phyloP scores from a whole-genome alignment of 768 basidiomycete genomes.

The Trametes cinnabarina region DNA sequence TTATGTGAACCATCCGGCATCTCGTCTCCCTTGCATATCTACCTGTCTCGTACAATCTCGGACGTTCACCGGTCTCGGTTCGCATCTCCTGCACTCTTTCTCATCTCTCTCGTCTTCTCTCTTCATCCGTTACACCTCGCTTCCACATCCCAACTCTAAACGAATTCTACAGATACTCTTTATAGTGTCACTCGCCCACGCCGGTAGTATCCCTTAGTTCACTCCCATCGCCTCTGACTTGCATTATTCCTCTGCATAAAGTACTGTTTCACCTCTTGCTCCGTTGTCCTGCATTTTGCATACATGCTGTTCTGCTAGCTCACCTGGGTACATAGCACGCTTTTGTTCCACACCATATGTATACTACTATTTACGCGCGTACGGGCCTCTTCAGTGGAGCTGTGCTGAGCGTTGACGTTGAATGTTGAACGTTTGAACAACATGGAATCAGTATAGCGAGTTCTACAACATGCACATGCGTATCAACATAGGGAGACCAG shows the following conservation, averaged over 20 bases:
- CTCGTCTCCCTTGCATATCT: constrained; percentile 27
- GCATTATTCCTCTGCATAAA: constrained; percentile 27
- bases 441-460: constrained; percentile 19
- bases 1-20: constrained; percentile 24
- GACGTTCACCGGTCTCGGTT: constrained; percentile 15
- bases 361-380: constrained; percentile 28
- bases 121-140: constrained; percentile 17
- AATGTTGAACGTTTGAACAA: no score
- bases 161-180: constrained; percentile 23
- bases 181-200: constrained; percentile 17
- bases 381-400: neutral
- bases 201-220: constrained; percentile 20
- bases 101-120: no score
- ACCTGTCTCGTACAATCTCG: constrained; percentile 22
- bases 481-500: constrained; percentile 16
- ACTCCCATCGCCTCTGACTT: constrained; percentile 6
- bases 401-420: constrained; percentile 16
- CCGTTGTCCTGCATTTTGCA: constrained; percentile 34
- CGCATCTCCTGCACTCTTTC: constrained; percentile 18
- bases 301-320: constrained; percentile 31
- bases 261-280: constrained; percentile 24
- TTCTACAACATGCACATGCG: constrained; percentile 23
- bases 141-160: constrained; percentile 22
- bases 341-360: constrained; percentile 26
- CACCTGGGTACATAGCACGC: constrained; percentile 28